A percentile compares a stretch with the other conserved stretches of the same genome.
phyloP scores from a whole-genome alignment of 352 stramenopile genomes.

The Phytophthora fragariae region DNA sequence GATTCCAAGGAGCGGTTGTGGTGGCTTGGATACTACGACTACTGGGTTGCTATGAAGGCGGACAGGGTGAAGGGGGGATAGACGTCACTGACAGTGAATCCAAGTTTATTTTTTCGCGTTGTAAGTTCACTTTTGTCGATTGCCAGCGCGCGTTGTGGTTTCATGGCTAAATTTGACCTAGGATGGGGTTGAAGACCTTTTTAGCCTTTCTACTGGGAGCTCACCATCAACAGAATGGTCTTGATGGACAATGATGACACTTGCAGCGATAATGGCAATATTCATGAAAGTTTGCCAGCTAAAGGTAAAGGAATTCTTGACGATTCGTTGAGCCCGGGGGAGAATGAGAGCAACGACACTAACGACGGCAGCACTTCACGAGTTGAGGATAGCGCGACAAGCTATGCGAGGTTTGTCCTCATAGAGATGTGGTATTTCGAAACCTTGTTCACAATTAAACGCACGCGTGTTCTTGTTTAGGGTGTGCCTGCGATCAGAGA shows the following conservation, averaged over 20 bases:
- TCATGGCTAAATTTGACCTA: not conserved
- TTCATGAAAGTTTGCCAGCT: not conserved
- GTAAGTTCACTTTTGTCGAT: not conserved
- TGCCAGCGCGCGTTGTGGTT: not conserved
- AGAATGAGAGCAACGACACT: constrained; percentile 1
- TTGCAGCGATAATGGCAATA: not conserved
- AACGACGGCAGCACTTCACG: constrained; percentile 23
- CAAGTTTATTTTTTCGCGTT: not conserved
- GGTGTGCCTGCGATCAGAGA: constrained; percentile 50
- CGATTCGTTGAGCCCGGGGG: not conserved
- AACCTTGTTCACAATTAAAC: not conserved
- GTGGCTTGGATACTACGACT: not conserved
- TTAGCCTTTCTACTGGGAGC: not conserved
- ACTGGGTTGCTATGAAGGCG: not conserved
- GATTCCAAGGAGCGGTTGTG: not conserved
- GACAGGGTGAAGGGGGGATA: not conserved
- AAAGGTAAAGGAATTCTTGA: not conserved
- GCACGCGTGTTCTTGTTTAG: constrained; percentile 23
- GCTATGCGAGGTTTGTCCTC: constrained; percentile 32
- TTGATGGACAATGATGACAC: not conserved
- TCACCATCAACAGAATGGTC: not conserved
- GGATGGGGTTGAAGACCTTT: not conserved
- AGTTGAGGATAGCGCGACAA: constrained; percentile 30
- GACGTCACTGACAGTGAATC: not conserved
- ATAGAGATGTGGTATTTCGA: not conserved